Base-by-base conservation (phyloP, 257 asterid genomes). In the Thymus quinquecostatus region DNA sequence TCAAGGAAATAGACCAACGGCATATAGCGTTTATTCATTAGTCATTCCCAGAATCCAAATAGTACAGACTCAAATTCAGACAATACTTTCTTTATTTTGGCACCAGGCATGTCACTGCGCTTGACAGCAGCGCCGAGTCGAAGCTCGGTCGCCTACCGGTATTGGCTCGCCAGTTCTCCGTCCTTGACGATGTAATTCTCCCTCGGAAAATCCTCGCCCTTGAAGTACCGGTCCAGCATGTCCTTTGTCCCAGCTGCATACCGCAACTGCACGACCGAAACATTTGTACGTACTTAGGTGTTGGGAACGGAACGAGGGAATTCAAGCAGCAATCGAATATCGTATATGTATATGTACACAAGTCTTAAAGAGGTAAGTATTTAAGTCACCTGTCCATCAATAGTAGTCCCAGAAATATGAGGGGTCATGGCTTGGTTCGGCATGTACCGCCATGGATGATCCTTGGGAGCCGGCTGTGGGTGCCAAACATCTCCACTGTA, bases 371-470 rank as follows among this genome's bases (percentile, higher is more conserved):
- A 21, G 21, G 38, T 21, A 53, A 21, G 58, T 28, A 21, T 21
- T 21, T 21, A 21, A 21, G 21, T 48, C 77, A 94, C 99, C 94
- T 95, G 99, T 27, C 87, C 99, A 71, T 95, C 99, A 45, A 95
- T 95, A 61, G 98, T 95, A 28, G 99, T 95, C 64, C 99, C 99
- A 1, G 99, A 95, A 48, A 89, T 80, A 71, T 95, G 99, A 62
- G 99, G 99, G 62, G 99, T 95, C 99, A 95, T 95, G 5, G 99
- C 98, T 36, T 95, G 99, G 83, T 95, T 95, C 44, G 99, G 99
- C 99, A 95, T 95, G 92, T 89, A 88, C 33, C 99, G 82, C 99
- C 99, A 95, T 0, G 97, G 99, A 71, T 95, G 99, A 77, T 95
- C 99, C 88, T 92, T 95, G 4, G 99, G 99, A 50, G 99, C 99